Base-by-base conservation (phyloP, 805 yeast species). In the Wickerhamomyces silvicola region DNA sequence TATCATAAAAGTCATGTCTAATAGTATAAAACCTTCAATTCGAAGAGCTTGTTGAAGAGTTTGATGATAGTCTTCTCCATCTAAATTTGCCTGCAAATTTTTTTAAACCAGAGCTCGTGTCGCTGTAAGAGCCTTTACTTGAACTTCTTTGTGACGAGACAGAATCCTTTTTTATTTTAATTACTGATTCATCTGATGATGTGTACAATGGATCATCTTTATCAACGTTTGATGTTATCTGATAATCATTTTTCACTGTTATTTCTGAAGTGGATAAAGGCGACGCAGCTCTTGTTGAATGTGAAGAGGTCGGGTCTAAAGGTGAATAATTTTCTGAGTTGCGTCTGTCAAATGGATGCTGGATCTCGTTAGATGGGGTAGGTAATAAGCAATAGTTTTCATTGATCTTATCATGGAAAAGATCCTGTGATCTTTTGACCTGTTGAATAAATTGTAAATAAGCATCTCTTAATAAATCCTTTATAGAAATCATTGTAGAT, bases 1-100 rank as follows among this genome's bases (percentile, higher is more conserved):
- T n/a, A n/a, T n/a, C n/a, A n/a, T n/a, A n/a, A n/a, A n/a, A n/a
- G n/a, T n/a, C n/a, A n/a, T n/a, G n/a, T n/a, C n/a, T n/a, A n/a
- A n/a, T n/a, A n/a, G n/a, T n/a, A n/a, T n/a, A n/a, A n/a, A n/a
- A n/a, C n/a, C n/a, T n/a, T n/a, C n/a, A n/a, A n/a, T n/a, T n/a
- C n/a, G n/a, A n/a, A 5, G 50, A 47, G 10, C 44, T 28, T 3
- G 54, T 28, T 8, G 52, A 46, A 4, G 50, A 43, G 31, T 50
- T 50, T 3, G 55, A 48, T 2, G 52, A 46, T 18, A 42, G 27
- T 28, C 55, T 32, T 50, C 55, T 48, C 55, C 55, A 50, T 42
- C 46, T 46, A 6, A 50, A 39, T 33, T 43, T 48, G 4, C 43
- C 50, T 5, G 52, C 52, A 35, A 50, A 34, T 35, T 50, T 50